These are phyloP conservation scores for Fusarium sacchari DNA, from an alignment of 2,329 filamentous ascomycete genomes.

Conservation along the genomic window DNA sequence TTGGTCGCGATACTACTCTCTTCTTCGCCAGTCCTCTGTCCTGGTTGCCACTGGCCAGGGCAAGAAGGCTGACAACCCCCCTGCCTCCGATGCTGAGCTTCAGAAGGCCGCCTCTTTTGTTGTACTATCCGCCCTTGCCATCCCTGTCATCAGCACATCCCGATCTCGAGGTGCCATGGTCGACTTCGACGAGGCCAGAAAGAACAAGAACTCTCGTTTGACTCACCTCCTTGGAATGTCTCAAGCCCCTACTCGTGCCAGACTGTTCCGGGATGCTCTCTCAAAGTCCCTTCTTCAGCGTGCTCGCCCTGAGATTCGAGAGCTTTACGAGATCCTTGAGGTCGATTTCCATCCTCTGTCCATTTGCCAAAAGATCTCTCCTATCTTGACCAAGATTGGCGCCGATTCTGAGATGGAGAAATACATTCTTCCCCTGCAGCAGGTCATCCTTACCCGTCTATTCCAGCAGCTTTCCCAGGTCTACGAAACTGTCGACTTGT, in stretches of 20 bases:
- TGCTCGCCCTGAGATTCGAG: slow-evolving; percentile 91
- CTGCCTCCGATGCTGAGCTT: slow-evolving; percentile 87
- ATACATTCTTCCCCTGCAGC: slow-evolving; percentile 94
- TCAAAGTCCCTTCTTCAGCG: slow-evolving; percentile 95
- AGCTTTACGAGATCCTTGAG: slow-evolving; percentile 98
- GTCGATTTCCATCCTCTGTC: slow-evolving; percentile 99
- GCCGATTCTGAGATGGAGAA: slow-evolving; percentile 96
- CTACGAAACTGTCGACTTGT: slow-evolving; percentile 95
- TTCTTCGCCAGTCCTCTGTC: slow-evolving; percentile 89
- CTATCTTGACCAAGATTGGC: slow-evolving; percentile 92
- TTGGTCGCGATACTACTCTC: slow-evolving; percentile 97
- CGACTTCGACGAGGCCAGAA: slow-evolving; percentile 95
- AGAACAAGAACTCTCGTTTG: slow-evolving; percentile 98
- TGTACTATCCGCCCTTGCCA: slow-evolving; percentile 92
- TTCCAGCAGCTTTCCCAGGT: slow-evolving; percentile 99
- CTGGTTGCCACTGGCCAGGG: slow-evolving; percentile 85
- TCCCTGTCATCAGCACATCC: slow-evolving; percentile 98
- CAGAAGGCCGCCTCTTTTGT: slow-evolving; percentile 97
- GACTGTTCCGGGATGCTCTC: slow-evolving; percentile 93
- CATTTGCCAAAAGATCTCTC: slow-evolving; percentile 99
- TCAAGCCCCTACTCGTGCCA: slow-evolving; percentile 85
- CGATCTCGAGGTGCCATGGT: slow-evolving; percentile 95
- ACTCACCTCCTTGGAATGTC: slow-evolving; percentile 96
- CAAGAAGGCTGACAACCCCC: slow-evolving; percentile 94
- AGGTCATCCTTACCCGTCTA: slow-evolving; percentile 96